phyloP scores from a whole-genome alignment of 805 yeast genomes.

The Cyberlindnera mycetangii region DNA sequence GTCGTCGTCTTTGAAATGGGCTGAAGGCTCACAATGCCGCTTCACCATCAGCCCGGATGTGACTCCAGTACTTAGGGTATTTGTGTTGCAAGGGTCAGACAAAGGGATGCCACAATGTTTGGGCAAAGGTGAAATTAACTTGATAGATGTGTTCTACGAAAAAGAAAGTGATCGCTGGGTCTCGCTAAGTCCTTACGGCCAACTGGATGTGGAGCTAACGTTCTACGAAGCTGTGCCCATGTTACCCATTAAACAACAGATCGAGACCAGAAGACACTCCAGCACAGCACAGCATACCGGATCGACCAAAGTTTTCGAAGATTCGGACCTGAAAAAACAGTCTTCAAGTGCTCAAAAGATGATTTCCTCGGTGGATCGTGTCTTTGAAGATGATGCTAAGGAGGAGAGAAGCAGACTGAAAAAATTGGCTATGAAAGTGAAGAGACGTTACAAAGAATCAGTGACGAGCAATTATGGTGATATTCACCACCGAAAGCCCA shows the following conservation, averaged over 20 bases:
- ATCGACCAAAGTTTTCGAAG: neutral
- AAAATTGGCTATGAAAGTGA: constrained; percentile 20
- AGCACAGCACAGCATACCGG: neutral
- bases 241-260: constrained; percentile 16
- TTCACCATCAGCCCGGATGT: constrained; percentile 22
- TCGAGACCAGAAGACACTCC: neutral
- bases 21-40: constrained; percentile 24
- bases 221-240: constrained; percentile 25
- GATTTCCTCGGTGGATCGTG: constrained; percentile 24
- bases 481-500: constrained; percentile 6
- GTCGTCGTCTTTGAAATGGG: constrained; percentile 15
- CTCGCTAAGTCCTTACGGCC: constrained; percentile 14
- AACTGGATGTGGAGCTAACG: constrained; percentile 24
- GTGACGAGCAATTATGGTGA: constrained; percentile 8
- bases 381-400: constrained; percentile 22
- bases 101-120: constrained; percentile 16
- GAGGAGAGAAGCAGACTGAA: constrained; percentile 22
- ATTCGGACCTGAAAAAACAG: neutral
- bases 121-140: constrained; percentile 17
- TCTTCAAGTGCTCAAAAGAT: constrained; percentile 9
- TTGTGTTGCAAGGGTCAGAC: constrained; percentile 17
- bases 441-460: constrained; percentile 21
- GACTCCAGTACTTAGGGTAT: constrained; percentile 14
- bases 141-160: constrained; percentile 18
- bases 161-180: constrained; percentile 17